Conservation (phyloP, 2,329 filamentous ascomycete genomes). For the Lachnellula arida region DNA sequence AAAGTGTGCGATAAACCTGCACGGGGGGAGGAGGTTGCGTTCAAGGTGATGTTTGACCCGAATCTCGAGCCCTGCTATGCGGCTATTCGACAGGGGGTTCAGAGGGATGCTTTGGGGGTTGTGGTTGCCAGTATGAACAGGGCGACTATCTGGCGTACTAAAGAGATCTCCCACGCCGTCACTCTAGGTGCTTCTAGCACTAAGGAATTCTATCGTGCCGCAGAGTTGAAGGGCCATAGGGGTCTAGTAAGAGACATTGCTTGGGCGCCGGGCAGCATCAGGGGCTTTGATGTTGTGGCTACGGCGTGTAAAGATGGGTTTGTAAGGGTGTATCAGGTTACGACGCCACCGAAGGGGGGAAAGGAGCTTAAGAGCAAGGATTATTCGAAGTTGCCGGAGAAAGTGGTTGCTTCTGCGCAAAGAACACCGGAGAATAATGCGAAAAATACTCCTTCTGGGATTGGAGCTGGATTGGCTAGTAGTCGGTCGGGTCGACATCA, state of each 20-base stretch:
- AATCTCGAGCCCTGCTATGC: constrained; percentile 77
- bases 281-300: constrained; percentile 85
- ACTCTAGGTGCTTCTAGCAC: constrained; percentile 52
- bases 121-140: constrained; percentile 82
- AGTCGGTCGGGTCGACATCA: constrained; percentile 43
- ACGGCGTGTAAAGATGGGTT: constrained; percentile 90
- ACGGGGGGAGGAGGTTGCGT: constrained; percentile 81
- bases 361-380: constrained; percentile 36
- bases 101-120: constrained; percentile 71
- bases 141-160: constrained; percentile 78
- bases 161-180: constrained; percentile 47
- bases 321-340: constrained; percentile 81
- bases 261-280: constrained; percentile 88
- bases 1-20: constrained; percentile 65
- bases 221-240: constrained; percentile 67
- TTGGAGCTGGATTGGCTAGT: constrained; percentile 47
- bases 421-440: constrained; percentile 18
- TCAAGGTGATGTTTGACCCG: constrained; percentile 82
- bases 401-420: constrained; percentile 23
- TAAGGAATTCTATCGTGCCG: constrained; percentile 81
- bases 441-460: constrained; percentile 43
- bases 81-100: constrained; percentile 74
- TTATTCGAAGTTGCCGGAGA: constrained; percentile 27
- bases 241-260: constrained; percentile 81
- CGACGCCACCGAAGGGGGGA: constrained; percentile 51